phyloP scores from a whole-genome alignment of 2,329 filamentous ascomycete species.

The Talaromyces sp. region DNA sequence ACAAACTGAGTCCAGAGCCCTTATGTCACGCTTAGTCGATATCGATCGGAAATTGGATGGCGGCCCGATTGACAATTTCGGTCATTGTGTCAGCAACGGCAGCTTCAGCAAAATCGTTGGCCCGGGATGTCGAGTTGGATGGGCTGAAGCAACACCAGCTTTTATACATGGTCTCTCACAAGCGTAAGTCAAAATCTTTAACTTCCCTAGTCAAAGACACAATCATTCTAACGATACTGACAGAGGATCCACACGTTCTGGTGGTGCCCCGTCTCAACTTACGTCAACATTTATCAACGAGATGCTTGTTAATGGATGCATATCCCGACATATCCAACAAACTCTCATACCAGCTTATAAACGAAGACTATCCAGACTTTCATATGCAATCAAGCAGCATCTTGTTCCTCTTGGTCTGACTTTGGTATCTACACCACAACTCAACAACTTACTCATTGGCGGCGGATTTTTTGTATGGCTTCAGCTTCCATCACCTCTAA shows the following conservation, averaged over 20 bases:
- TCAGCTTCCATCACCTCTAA: not conserved
- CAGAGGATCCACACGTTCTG: conserved; percentile 1
- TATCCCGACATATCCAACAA: not conserved
- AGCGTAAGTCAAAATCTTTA: not conserved
- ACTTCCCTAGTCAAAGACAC: no score
- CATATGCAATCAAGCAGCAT: not conserved
- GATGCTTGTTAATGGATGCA: not conserved
- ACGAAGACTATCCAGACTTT: not conserved
- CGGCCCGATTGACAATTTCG: conserved; percentile 59
- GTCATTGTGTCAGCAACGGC: conserved; percentile 75
- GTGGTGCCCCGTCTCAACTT: not conserved
- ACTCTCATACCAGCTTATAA: not conserved
- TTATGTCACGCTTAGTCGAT: conserved; percentile 69
- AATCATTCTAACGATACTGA: not conserved
- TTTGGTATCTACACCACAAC: not conserved
- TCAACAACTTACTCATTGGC: not conserved
- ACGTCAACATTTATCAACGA: conserved; percentile 2
- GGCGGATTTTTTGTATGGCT: conserved; percentile 7
- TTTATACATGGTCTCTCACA: not conserved
- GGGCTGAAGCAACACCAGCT: conserved; percentile 42
- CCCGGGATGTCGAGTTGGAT: conserved; percentile 76
- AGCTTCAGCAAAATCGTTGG: conserved; percentile 81
- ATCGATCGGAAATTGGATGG: conserved; percentile 64
- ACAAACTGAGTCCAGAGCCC: not conserved
- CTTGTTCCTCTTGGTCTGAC: not conserved